Evolutionary conservation across 768 basidiomycete species (phyloP), one percentile per base, ranked within the genome.

Genomic region (Leccinum uliginosum): DNA sequence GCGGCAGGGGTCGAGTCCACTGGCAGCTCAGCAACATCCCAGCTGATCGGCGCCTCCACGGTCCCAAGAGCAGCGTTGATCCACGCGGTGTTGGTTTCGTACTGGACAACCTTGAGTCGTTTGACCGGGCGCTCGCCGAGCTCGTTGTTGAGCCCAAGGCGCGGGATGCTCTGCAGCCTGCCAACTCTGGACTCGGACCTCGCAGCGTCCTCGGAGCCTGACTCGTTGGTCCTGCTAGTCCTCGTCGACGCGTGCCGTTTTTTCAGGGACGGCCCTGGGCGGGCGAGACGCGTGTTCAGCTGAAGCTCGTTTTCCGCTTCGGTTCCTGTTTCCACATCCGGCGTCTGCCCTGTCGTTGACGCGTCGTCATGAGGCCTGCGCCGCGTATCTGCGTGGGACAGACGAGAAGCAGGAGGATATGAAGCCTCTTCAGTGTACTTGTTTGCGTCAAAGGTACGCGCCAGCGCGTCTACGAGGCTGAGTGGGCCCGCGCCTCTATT

Each of bases 381-480:
- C 23, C 23, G 21, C 23, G 24, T 9, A 26, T 15, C 11, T 6
- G 23, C 1, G 38, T 34, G 57, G 12, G 53, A 17, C 11, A 3
- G 53, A 56, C n/a, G 53, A 3, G 43, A 3, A 26, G 15, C 4
- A 7, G 45, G 15, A 46, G 14, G 45, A 26, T 14, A 23, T 9
- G 17, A 15, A 0, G 6, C 21, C 1, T 65, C 32, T 32, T 32
- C 59, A 6, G n/a, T 15, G 10, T 66, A 26, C 29, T 23, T 64
- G 49, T 71, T 71, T 3, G 69, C 69, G n/a, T 62, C 21, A 26
- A 71, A 70, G 24, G 69, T 67, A 15, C 43, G 63, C 35, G 62
- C 43, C 15, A 70, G 50, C 30, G 67, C 69, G 29, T 65, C 62
- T 27, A 69, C 63, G 21, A 71, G 47, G 51, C 53, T 65, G 17